Base-by-base conservation (phyloP, 1,139 yeast species). In the Sugiyamaella paludigena region DNA sequence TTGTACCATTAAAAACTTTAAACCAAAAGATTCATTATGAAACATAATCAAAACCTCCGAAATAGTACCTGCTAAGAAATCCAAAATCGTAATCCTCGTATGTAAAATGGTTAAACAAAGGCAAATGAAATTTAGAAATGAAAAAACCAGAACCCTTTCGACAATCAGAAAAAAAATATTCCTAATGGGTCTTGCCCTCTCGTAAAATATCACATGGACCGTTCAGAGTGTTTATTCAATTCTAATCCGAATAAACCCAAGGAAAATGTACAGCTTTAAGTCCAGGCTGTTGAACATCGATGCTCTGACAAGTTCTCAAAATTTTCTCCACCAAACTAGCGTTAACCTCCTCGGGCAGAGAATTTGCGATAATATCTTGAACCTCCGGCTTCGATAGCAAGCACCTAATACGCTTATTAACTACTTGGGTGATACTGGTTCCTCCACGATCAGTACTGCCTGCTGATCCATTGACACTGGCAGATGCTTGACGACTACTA, bases 261-360 rank as follows among this genome's bases (percentile, higher is more conserved):
- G 52, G 52, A 27, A 51, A 51, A 29, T 36, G 38, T 2, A 24
- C 36, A 2, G 9, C 19, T 32, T 46, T 49, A 16, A 40, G 41
- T 9, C 46, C 48, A 15, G 54, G 54, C 19, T 34, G 38, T 31
- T 48, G 43, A 27, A 51, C 33, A 37, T 51, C 54, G n/a, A 46
- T 13, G 2, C 46, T 43, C 19, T 41, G 45, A 40, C 54, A 51
- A 4, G 48, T 36, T 19, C 40, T 45, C 26, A 51, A 27, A 13
- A 46, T 42, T 46, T 45, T 48, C 24, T 40, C 40, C n/a, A 50
- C 48, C 27, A 31, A 27, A 6, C 44, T 36, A 30, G 43, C 24
- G 6, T 42, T 39, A 8, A 6, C 12, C 12, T 34, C 40, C 12
- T 35, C 39, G n/a, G 43, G 44, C 10, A 32, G 24, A 2, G 46